Evolutionary conservation across 1,284 basidiomycete genomes (phyloP).

Genomic region (Ganoderma sp.): DNA sequence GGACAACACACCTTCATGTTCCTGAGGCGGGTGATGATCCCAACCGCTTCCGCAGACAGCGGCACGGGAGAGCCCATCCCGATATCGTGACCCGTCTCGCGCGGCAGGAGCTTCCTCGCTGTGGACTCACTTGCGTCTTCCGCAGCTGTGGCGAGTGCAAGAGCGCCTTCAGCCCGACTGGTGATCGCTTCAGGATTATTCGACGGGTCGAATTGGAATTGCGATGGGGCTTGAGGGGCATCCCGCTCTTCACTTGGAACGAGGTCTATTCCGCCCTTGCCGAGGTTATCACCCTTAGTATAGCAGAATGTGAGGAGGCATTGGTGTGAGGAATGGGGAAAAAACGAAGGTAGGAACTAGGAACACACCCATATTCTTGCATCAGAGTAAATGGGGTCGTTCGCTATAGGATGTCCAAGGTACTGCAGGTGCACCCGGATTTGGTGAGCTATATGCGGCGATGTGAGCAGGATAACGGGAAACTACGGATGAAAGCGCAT

Average conservation of each 20-base stretch:
- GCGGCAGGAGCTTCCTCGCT: constrained; percentile 60
- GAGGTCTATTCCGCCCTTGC: constrained; percentile 84
- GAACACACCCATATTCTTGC: constrained; percentile 79
- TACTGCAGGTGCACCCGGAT: constrained; percentile 96
- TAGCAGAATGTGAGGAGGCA: background rate
- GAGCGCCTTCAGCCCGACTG: background rate
- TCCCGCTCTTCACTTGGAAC: constrained; percentile 66
- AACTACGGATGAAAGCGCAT: constrained; percentile 41
- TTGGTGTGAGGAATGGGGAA: background rate
- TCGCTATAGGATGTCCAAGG: constrained; percentile 92
- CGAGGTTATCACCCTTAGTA: constrained; percentile 68
- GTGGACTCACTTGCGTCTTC: background rate
- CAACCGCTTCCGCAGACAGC: constrained; percentile 84
- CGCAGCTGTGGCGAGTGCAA: background rate
- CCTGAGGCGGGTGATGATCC: constrained; percentile 82
- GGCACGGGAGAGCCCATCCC: constrained; percentile 90
- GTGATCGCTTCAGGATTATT: constrained; percentile 45
- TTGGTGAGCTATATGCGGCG: constrained; percentile 75
- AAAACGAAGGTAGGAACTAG: constrained; percentile 29
- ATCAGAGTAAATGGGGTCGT: constrained; percentile 88
- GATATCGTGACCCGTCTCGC: constrained; percentile 85
- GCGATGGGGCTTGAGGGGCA: constrained; percentile 67
- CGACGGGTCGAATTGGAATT: constrained; percentile 45
- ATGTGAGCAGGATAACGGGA: constrained; percentile 8
- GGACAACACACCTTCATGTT: constrained; percentile 75